Conservation (phyloP, 179 eudicot genomes). For the Dionaea muscipula region DNA sequence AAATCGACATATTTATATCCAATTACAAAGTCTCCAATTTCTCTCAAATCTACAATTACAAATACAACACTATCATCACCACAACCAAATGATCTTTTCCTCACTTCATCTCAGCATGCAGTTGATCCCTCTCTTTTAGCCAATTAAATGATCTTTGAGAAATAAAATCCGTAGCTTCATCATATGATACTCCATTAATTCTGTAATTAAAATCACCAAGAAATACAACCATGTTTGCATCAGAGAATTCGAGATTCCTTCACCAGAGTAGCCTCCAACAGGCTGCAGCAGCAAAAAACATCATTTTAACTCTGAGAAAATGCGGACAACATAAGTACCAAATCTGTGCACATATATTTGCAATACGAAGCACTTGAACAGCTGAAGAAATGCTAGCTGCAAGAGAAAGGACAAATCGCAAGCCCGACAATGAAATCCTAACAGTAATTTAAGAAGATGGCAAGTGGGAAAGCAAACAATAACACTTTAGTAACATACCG, state of each 20-base stretch:
- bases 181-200: conserved; percentile 93
- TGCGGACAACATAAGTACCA: too few species aligned
- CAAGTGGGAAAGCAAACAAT: conserved; percentile 62
- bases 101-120: conserved; percentile 89
- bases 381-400: conserved; percentile 80
- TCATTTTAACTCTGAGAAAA: too few species aligned
- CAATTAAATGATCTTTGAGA: conserved; percentile 97
- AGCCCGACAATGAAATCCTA: conserved; percentile 74
- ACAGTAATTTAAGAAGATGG: conserved; percentile 64
- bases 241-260: conserved; percentile 76
- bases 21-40: too few species aligned
- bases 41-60: too few species aligned
- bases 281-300: too few species aligned
- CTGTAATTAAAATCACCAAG: conserved; percentile 91
- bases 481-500: conserved; percentile 64
- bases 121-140: conserved; percentile 94
- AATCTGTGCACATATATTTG: conserved; percentile 73
- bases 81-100: too few species aligned
- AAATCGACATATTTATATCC: too few species aligned
- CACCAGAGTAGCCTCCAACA: conserved; percentile 60
- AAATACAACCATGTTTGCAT: conserved; percentile 86
- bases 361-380: conserved; percentile 40
- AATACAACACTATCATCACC: too few species aligned
- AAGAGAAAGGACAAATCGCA: conserved; percentile 56
- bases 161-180: conserved; percentile 95